Conservation (phyloP, 352 stramenopile species). For the Globisporangium ultimum region DNA sequence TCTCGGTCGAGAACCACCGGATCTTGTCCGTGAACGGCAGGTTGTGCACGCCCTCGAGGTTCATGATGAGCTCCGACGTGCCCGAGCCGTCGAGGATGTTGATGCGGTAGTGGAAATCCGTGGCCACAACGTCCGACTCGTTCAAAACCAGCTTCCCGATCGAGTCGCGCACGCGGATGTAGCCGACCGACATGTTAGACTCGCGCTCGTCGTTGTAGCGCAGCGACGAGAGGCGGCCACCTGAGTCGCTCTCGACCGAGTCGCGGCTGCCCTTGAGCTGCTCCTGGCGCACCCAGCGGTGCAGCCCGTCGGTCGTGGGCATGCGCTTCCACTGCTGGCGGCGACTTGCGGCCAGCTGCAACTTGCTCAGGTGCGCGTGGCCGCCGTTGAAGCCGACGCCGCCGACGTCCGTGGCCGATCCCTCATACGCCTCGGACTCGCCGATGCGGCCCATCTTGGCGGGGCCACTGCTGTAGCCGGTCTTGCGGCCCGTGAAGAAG, state of each 20-base stretch:
- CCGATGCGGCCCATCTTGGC: conserved; percentile 44
- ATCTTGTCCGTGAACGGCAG: conserved; percentile 76
- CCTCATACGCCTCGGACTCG: conserved; percentile 38
- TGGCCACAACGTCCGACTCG: conserved; percentile 73
- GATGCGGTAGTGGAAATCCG: conserved; percentile 80
- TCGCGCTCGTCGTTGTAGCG: conserved; percentile 50
- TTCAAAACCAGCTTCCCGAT: conserved; percentile 69
- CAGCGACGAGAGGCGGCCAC: conserved; percentile 32
- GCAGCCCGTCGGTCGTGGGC: conserved; percentile 65
- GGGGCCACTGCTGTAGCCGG: conserved; percentile 23
- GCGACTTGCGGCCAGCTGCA: conserved; percentile 68
- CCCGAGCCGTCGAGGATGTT: conserved; percentile 70
- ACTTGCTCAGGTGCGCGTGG: conserved; percentile 52
- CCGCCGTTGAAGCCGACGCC: conserved; percentile 2
- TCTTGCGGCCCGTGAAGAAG: conserved; percentile 27
- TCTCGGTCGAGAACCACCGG: conserved; percentile 82
- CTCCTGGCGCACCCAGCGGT: conserved; percentile 64
- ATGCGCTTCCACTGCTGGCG: conserved; percentile 77
- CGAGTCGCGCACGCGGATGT: conserved; percentile 77
- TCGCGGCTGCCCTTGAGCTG: conserved; percentile 24
- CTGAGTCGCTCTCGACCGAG: conserved; percentile 52
- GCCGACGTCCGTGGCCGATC: background rate
- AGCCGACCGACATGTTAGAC: conserved; percentile 64
- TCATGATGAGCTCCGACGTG: conserved; percentile 81
- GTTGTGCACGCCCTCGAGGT: conserved; percentile 77